Base-by-base conservation (phyloP, 352 stramenopile species). In the Phytophthora sansomeana region DNA sequence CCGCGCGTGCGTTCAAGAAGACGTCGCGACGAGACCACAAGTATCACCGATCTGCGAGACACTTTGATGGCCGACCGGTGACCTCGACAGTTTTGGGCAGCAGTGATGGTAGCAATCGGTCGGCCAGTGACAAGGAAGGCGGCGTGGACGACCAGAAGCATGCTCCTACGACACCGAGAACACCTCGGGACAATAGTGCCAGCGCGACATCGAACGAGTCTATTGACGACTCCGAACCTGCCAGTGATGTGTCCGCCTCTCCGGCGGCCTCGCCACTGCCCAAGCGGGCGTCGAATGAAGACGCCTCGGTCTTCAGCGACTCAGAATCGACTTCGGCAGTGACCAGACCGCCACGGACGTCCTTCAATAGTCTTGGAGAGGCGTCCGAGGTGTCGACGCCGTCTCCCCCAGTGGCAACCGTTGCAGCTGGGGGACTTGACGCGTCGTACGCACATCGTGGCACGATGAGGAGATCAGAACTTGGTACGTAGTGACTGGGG, bases 151-250 rank as follows among this genome's bases (percentile, higher is more conserved):
- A 61, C 41, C 21, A 58, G 48, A 69, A 73, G 42, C 58, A 38
- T 10, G 29, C 35, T 26, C 36, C 59, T 2, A 57, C 21, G 38
- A 60, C 42, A 2, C 42, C 47, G 32, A 71, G 29, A 21, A 54
- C 60, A 21, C 6, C 36, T 10, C 62, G 68, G 5, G 55, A 78
- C 28, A 74, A 78, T 51, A 75, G 74, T 58, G 66, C 58, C 7
- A 76, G 69, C 51, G 64, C 74, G 5, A 79, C 74, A 1, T 81
- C 74, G 26, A 81, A 74, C 57, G 74, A 79, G 63, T 81, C 64
- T 10, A 68, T 81, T 9, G 67, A 71, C 29, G 68, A 81, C 33
- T 65, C 74, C 26, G 75, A 83, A 50, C 74, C 74, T 53, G 54
- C 41, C 5, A 80, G 64, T 44, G 73, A 81, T 51, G 72, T 63